Percentiles rank a stretch among this genome's conserved stretches.
These are phyloP conservation scores for Pinus taeda DNA, from an alignment of 75 land plant species.

Conservation along the genomic window DNA sequence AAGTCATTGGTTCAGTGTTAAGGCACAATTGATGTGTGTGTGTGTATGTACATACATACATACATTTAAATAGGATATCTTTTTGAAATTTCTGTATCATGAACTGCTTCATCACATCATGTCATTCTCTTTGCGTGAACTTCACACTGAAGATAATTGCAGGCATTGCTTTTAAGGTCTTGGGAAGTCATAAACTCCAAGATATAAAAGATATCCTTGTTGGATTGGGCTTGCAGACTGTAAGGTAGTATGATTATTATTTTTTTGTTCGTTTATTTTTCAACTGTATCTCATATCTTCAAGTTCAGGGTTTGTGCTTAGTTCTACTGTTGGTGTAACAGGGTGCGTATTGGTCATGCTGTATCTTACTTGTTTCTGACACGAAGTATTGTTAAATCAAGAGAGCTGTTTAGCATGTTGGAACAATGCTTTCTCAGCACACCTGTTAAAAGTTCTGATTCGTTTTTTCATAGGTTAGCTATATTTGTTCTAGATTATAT, in stretches of 20 bases:
- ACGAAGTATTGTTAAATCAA: slow-evolving; percentile 30
- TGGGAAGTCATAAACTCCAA: slow-evolving; percentile 33
- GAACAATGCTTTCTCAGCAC: slow-evolving; percentile 9
- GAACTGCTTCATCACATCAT: neutral
- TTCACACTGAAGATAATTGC: neutral
- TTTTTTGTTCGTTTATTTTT: neutral
- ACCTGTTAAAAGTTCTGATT: slow-evolving; percentile 5
- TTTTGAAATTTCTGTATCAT: neutral
- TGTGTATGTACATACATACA: neutral
- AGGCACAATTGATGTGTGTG: neutral
- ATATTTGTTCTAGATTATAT: neutral
- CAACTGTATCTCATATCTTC: neutral
- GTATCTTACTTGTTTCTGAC: slow-evolving; percentile 36
- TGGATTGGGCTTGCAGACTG: slow-evolving; percentile 52
- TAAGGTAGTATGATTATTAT: slow-evolving; percentile 14
- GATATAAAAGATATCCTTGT: slow-evolving; percentile 36
- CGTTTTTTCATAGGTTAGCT: slow-evolving; percentile 30
- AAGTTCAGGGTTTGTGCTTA: neutral
- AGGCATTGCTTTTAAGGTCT: slow-evolving; percentile 15
- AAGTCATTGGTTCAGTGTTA: neutral
- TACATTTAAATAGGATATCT: slow-evolving; percentile 1
- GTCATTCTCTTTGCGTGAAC: slow-evolving; percentile 6
- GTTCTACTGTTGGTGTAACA: slow-evolving; percentile 6
- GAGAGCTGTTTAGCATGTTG: slow-evolving; percentile 27
- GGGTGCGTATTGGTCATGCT: slow-evolving; percentile 27